phyloP scores from a whole-genome alignment of 129 eudicot species.

The Solidago caesia region DNA sequence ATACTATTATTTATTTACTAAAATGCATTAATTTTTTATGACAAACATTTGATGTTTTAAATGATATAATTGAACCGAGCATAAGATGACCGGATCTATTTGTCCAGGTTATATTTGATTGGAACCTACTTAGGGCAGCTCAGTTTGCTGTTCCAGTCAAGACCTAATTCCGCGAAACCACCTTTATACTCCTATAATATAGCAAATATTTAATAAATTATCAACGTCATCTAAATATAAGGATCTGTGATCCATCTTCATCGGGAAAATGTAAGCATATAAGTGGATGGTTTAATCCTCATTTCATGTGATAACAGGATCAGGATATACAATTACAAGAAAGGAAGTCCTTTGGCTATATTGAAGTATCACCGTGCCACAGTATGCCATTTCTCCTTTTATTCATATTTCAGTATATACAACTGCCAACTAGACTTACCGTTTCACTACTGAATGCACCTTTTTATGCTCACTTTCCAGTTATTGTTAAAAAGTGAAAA shows the following conservation, averaged over 20 bases:
- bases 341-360: conserved; percentile 78
- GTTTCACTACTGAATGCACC: not conserved
- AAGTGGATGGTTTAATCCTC: not conserved
- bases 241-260: no score
- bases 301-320: conserved; percentile 45
- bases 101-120: no score
- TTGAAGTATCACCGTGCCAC: conserved; percentile 70
- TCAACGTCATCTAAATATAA: no score
- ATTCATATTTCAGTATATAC: not conserved
- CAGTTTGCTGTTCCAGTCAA: no score
- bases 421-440: not conserved
- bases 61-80: no score
- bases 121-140: no score
- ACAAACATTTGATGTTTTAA: no score
- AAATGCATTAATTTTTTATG: not conserved
- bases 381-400: conserved; percentile 37
- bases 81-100: no score
- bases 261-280: not conserved
- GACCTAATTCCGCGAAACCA: no score
- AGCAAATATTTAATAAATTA: no score
- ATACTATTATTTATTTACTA: not conserved
- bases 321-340: conserved; percentile 69
- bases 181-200: no score
- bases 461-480: not conserved
- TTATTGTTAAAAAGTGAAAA: not conserved